Conservation (phyloP, 2,329 filamentous ascomycete genomes). For the Diaporthe capsici region DNA sequence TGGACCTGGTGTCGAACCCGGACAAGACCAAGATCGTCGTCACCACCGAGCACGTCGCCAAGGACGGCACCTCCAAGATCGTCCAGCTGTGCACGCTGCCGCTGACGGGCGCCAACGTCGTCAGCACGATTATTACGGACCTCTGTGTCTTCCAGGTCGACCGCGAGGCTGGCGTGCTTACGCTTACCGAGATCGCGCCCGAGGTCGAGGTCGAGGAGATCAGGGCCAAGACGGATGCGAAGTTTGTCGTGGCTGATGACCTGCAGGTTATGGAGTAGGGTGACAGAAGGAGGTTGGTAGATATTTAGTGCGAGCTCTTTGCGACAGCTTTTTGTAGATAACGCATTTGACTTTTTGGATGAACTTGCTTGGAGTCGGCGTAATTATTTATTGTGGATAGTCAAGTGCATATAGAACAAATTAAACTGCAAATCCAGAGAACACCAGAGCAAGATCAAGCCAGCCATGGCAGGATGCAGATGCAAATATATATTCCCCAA, state of each 20-base stretch:
- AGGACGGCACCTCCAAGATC: constrained; percentile 77
- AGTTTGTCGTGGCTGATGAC: constrained; percentile 73
- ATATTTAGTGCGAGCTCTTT: neutral
- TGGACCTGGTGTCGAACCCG: constrained; percentile 81
- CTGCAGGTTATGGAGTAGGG: constrained; percentile 62
- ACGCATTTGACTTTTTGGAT: neutral
- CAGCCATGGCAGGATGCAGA: neutral
- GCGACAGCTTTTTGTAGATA: neutral
- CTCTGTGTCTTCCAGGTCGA: constrained; percentile 81
- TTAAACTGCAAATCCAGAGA: too few relatives aligned
- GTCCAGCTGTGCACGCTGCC: constrained; percentile 75
- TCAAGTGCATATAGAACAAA: neutral
- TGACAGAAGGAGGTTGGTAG: neutral
- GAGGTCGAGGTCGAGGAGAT: constrained; percentile 79
- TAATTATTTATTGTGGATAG: neutral
- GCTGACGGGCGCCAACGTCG: constrained; percentile 75
- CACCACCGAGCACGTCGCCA: constrained; percentile 78
- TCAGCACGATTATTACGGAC: constrained; percentile 81
- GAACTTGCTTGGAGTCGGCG: constrained; percentile 4
- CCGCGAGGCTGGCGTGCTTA: constrained; percentile 71
- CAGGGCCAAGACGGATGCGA: constrained; percentile 77
- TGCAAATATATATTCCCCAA: neutral
- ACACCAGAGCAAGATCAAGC: neutral
- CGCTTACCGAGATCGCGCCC: constrained; percentile 78
- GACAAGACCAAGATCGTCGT: constrained; percentile 81